Percentiles rank a stretch among this genome's conserved stretches.
phyloP scores from a whole-genome alignment of 2,329 filamentous ascomycete genomes.

The Pyrenochaeta sp. region DNA sequence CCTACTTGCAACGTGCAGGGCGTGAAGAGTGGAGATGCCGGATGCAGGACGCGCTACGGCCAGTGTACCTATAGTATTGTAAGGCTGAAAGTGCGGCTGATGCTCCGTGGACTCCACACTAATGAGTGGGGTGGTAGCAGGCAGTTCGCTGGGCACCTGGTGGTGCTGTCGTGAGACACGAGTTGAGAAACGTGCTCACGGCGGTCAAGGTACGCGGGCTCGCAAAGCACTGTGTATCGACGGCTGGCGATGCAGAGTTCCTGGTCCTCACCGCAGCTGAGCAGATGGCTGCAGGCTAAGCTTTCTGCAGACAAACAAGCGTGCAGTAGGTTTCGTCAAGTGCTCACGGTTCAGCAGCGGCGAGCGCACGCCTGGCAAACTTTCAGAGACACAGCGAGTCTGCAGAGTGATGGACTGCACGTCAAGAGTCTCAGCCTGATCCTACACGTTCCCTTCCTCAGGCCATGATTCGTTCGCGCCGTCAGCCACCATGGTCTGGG shows the following conservation, averaged over 20 bases:
- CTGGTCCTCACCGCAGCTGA: slow-evolving; percentile 12
- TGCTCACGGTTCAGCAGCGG: slow-evolving; percentile 9
- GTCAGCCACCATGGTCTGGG: slow-evolving; percentile 6
- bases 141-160: not conserved
- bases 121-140: slow-evolving; percentile 1
- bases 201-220: too few relatives aligned
- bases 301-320: slow-evolving; percentile 7
- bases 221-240: too few relatives aligned
- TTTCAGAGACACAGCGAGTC: slow-evolving; percentile 1
- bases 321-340: slow-evolving; percentile 2
- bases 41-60: slow-evolving; percentile 5
- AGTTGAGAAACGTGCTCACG: not conserved
- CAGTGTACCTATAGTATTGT: slow-evolving; percentile 1
- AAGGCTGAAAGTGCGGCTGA: slow-evolving; percentile 22
- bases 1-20: slow-evolving; percentile 11
- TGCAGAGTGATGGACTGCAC: too few relatives aligned
- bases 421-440: slow-evolving; percentile 9
- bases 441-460: slow-evolving; percentile 11
- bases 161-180: not conserved
- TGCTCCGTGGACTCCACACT: slow-evolving; percentile 10
- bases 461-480: slow-evolving; percentile 14
- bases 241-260: slow-evolving; percentile 1
- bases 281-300: slow-evolving; percentile 8
- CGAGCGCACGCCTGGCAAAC: too few relatives aligned
- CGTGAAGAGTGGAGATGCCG: slow-evolving; percentile 5